Evolutionary conservation across 768 basidiomycete species (phyloP), one percentile per base, ranked within the genome.

Genomic region (Rhodotorula paludigena): DNA sequence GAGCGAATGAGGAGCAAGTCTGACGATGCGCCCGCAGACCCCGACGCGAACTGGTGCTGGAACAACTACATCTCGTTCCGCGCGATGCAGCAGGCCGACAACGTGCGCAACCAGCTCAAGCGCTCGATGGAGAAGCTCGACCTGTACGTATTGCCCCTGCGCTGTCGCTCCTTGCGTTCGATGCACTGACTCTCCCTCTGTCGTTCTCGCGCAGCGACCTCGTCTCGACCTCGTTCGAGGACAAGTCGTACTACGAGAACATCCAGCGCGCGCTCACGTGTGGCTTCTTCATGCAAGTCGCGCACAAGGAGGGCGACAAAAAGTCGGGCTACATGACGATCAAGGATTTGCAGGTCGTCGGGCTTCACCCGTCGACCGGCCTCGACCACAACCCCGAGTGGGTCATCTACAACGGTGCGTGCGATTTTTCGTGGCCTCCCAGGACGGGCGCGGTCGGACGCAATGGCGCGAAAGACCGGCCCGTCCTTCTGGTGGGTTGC

Each of bases 261-360:
- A 86, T 98, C 63, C 85, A 91, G 35, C 86, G 87, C 78, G 88
- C 88, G 0, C 82, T 98, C 30, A 88, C 89, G 9, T 89, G 87
- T 73, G 96, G 93, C 3, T 99, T 90, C 83, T 99, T 97, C 80
- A 97, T 96, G 94, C 94, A 97, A 77, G 85, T 91, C 20, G 96
- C 93, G 12, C 92, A 96, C 78, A 89, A 90, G 77, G 92, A 93
- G 76, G 90, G 91, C 77, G 92, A 90, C 78, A 85, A 73, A 63
- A 78, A 87, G 5, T n/a, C n/a, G n/a, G 84, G 83, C 61, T 98
- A 99, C 76, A 68, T 87, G 69, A 99, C 93, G 0, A 86, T 96
- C 65, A 98, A 97, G 80, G 94, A 99, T 77, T 89, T 93, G 73
- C 93, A 96, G 81, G 89, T 30, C 41, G 89, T 90, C 11, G 81